Percentiles rank a stretch among this genome's conserved stretches.
Evolutionary conservation across 2,329 filamentous ascomycete genomes (phyloP).

Genomic region (Microdochium nivale): DNA sequence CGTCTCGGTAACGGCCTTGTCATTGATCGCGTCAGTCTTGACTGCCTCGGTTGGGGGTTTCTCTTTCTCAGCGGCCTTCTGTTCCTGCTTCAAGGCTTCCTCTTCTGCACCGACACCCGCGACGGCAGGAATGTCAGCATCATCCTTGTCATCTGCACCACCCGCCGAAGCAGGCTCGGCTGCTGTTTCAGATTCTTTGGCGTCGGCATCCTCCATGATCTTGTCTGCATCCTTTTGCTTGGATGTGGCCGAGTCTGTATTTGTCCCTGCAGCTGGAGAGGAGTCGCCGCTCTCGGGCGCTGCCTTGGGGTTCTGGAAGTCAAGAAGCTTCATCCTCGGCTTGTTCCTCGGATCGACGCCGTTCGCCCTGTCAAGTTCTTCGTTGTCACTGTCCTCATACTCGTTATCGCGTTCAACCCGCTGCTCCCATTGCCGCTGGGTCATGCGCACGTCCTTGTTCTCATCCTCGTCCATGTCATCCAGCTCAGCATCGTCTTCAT

Average conservation of each 20-base stretch:
- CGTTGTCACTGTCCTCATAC: conserved; percentile 81
- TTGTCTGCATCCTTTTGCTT: conserved; percentile 21
- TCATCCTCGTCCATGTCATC: conserved; percentile 74
- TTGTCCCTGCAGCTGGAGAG: background rate
- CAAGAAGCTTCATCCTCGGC: conserved; percentile 9
- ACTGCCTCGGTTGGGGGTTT: conserved; percentile 10
- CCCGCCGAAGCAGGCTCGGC: conserved; percentile 1
- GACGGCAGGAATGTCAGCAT: background rate
- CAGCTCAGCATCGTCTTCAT: conserved; percentile 57
- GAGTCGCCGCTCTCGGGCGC: background rate
- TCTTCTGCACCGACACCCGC: conserved; percentile 13
- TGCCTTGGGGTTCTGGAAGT: background rate
- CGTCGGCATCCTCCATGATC: conserved; percentile 13
- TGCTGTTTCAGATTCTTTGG: conserved; percentile 11
- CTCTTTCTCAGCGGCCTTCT: conserved; percentile 24
- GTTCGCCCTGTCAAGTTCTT: conserved; percentile 66
- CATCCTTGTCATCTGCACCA: background rate
- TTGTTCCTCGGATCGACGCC: conserved; percentile 51
- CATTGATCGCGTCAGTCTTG: conserved; percentile 5
- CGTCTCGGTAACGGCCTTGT: conserved; percentile 7
- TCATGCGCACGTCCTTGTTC: conserved; percentile 75
- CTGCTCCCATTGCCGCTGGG: conserved; percentile 75
- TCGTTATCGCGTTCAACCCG: conserved; percentile 69
- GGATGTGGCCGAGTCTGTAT: background rate
- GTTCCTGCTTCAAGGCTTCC: conserved; percentile 10